Evolutionary conservation across 1,139 yeast genomes (phyloP).

Genomic region (Wickerhamomyces sp.): DNA sequence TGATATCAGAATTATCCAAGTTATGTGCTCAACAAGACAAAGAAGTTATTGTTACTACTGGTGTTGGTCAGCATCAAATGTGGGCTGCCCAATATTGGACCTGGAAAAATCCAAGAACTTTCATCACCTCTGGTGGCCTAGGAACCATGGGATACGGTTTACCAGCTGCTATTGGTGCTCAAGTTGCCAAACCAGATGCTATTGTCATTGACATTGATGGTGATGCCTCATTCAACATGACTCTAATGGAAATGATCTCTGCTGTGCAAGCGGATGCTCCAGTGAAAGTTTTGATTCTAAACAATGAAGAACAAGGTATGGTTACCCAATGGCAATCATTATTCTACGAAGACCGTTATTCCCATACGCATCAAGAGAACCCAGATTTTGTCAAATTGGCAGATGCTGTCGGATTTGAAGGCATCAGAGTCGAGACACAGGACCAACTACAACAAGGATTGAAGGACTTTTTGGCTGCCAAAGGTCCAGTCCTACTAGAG

Average conservation of each 20-base stretch:
- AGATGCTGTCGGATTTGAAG: conserved; percentile 89
- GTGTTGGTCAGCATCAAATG: conserved; percentile 99
- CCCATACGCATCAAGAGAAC: conserved; percentile 93
- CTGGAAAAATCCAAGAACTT: conserved; percentile 86
- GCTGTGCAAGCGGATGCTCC: conserved; percentile 95
- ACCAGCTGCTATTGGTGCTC: conserved; percentile 98
- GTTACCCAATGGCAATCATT: conserved; percentile 99
- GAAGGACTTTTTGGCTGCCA: conserved; percentile 66
- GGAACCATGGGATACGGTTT: conserved; percentile 99
- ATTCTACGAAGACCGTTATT: conserved; percentile 92
- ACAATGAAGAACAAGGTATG: conserved; percentile 99
- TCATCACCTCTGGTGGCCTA: conserved; percentile 96
- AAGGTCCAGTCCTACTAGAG: conserved; percentile 81
- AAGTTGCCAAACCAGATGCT: conserved; percentile 92
- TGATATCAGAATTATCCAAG: conserved; percentile 71
- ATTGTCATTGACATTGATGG: conserved; percentile 96
- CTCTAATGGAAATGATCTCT: conserved; percentile 84
- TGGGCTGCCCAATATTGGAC: conserved; percentile 99
- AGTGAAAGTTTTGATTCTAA: conserved; percentile 80
- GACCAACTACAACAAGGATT: conserved; percentile 61
- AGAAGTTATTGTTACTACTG: conserved; percentile 87
- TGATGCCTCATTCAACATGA: conserved; percentile 97
- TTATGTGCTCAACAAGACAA: conserved; percentile 62
- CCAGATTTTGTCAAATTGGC: conserved; percentile 93
- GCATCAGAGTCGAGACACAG: conserved; percentile 66